phyloP scores from a whole-genome alignment of 495 filamentous ascomycete species.

The Penicillium paradoxum region DNA sequence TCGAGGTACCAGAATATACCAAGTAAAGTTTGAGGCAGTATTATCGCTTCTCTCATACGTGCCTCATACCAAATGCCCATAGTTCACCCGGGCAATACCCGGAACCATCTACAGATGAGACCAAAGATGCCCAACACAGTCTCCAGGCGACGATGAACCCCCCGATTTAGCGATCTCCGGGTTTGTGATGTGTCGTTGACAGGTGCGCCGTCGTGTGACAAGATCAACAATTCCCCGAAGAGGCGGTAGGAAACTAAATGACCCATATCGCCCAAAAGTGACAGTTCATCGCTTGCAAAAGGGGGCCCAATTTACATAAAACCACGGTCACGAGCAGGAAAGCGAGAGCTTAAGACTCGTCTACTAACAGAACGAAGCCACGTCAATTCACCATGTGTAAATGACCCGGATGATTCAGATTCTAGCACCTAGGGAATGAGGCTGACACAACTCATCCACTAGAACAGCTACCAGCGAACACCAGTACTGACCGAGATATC shows the following conservation, averaged over 20 bases:
- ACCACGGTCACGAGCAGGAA: slow-evolving; percentile 11
- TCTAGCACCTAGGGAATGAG: slow-evolving; percentile 8
- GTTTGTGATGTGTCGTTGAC: slow-evolving; percentile 21
- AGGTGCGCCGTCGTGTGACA: slow-evolving; percentile 24
- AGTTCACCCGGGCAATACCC: background rate
- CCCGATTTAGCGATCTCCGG: slow-evolving; percentile 4
- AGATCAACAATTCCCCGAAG: slow-evolving; percentile 13
- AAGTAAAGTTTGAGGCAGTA: no score
- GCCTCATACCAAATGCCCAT: no score
- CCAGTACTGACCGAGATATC: background rate
- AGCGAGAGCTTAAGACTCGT: background rate
- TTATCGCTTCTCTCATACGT: no score
- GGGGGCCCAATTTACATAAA: background rate
- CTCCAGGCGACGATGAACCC: background rate
- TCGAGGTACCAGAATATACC: no score
- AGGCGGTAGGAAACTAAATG: slow-evolving; percentile 5
- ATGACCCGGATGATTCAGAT: slow-evolving; percentile 2
- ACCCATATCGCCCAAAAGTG: background rate
- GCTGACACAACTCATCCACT: slow-evolving; percentile 14
- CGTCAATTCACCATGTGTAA: slow-evolving; percentile 25
- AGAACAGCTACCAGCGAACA: background rate
- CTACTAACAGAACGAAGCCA: slow-evolving; percentile 17
- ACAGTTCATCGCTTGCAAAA: background rate
- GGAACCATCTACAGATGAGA: background rate
- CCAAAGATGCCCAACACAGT: background rate